These are phyloP conservation scores for Beauveria pseudobassiana DNA, from an alignment of 2,329 filamentous ascomycete genomes.

Conservation along the genomic window DNA sequence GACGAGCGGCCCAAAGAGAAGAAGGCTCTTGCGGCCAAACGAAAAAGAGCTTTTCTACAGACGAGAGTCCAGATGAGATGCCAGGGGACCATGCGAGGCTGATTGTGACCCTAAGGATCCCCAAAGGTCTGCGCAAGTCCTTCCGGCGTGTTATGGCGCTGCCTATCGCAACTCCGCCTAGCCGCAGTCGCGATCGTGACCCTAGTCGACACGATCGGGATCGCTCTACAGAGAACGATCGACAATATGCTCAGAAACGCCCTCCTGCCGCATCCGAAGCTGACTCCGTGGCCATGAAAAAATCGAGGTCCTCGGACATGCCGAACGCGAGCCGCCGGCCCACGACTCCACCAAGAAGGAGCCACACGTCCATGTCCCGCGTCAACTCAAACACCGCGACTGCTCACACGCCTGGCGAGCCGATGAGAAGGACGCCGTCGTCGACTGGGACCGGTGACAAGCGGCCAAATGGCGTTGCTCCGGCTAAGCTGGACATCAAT, in stretches of 20 bases:
- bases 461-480: conserved; percentile 24
- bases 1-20: conserved; percentile 10
- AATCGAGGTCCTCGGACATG: conserved; percentile 36
- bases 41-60: conserved; percentile 18
- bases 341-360: conserved; percentile 47
- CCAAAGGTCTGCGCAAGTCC: conserved; percentile 36
- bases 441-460: conserved; percentile 16
- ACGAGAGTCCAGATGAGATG: conserved; percentile 27
- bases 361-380: conserved; percentile 43
- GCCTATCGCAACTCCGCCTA: conserved; percentile 16
- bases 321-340: conserved; percentile 28
- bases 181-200: not conserved
- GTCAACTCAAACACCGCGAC: conserved; percentile 47
- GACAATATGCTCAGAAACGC: conserved; percentile 39
- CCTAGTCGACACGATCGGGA: conserved; percentile 19
- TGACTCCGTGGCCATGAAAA: conserved; percentile 33
- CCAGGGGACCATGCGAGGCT: conserved; percentile 19
- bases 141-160: conserved; percentile 41
- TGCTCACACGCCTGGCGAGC: conserved; percentile 42
- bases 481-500: conserved; percentile 19
- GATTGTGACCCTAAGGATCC: conserved; percentile 42
- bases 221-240: not conserved
- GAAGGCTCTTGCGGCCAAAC: conserved; percentile 14
- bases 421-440: conserved; percentile 24
- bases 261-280: conserved; percentile 32